Base-by-base conservation (phyloP, 208 protist species). In the Acanthamoeba culbertsoni region DNA sequence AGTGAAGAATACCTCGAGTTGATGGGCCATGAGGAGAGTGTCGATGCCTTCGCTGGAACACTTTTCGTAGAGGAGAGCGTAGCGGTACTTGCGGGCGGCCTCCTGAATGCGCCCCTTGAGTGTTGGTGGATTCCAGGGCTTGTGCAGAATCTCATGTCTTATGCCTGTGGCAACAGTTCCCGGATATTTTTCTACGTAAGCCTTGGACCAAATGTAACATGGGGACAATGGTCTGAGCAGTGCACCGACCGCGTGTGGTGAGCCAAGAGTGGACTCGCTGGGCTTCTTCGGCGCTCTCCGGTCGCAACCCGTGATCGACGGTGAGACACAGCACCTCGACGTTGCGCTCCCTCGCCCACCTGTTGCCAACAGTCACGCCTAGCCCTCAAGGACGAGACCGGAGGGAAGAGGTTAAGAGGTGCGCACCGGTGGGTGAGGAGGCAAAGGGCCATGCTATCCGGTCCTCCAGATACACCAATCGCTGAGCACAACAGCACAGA, bases 371-470 rank as follows among this genome's bases (percentile, higher is more conserved):
- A 8, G 42, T 8, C 59, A 68, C 59, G 28, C n/a, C 7, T 10
- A 33, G 20, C 59, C 31, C 59, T 33, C 28, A 33, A 8, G 59
- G 18, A 33, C 59, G 26, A 42, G 23, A 68, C 26, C 14, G 7
- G 59, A 28, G 28, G 8, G 63, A 4, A 75, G 23, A 23, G 43
- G 37, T 37, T 42, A 16, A 37, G 42, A 20, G 43, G 77, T 82
- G 7, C 37, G 48, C 33, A 88, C 43, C 33, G 45, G 33, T 88
- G 46, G 8, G 48, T 43, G 14, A 88, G 77, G 48, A n/a, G 77
- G 77, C 77, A 88, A 10, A 88, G 46, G 20, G 77, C 77, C 77
- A 88, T 88, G 77, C 77, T 88, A 53, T 88, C 77, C 1, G 77
- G 77, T 18, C 77, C 77, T 4, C 77, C 77, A 8, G 77, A 88